Conservation (phyloP, 2,329 filamentous ascomycete genomes). For the Mycosphaerella sp. region DNA sequence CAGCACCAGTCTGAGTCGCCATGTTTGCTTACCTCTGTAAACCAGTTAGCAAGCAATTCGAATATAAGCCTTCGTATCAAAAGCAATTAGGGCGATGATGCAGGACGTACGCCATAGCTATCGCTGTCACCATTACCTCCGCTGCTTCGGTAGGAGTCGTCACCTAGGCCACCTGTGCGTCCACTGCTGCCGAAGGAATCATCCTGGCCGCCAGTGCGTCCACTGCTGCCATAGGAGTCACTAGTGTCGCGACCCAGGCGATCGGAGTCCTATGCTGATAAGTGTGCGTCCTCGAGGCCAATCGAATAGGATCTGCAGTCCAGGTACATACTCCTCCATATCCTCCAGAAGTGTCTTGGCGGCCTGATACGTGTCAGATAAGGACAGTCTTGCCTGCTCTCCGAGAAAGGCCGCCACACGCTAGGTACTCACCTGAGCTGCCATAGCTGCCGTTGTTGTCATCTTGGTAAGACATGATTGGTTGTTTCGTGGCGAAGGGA, state of each 20-base stretch:
- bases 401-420: neutral
- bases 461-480: conserved; percentile 17
- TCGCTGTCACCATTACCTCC: conserved; percentile 6
- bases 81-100: neutral
- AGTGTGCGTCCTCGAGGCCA: conserved; percentile 9
- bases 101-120: conserved; percentile 10
- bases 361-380: conserved; percentile 12
- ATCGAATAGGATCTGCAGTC: neutral
- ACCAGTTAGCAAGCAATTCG: neutral
- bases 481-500: neutral
- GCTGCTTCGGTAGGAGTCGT: conserved; percentile 15
- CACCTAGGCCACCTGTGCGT: conserved; percentile 5
- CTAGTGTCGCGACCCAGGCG: neutral
- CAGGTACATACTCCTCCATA: conserved; percentile 15
- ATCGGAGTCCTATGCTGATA: conserved; percentile 13
- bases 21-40: conserved; percentile 7
- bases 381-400: neutral
- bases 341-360: conserved; percentile 11
- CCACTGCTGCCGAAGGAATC: conserved; percentile 15
- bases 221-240: neutral
- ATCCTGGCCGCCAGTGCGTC: neutral
- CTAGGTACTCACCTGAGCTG: conserved; percentile 4
- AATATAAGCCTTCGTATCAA: neutral
- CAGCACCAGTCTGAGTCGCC: conserved; percentile 4
- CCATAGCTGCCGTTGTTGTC: conserved; percentile 13